These are phyloP conservation scores for Camellia japonica DNA, from an alignment of 148 eudicot genomes.

Conservation along the genomic window DNA sequence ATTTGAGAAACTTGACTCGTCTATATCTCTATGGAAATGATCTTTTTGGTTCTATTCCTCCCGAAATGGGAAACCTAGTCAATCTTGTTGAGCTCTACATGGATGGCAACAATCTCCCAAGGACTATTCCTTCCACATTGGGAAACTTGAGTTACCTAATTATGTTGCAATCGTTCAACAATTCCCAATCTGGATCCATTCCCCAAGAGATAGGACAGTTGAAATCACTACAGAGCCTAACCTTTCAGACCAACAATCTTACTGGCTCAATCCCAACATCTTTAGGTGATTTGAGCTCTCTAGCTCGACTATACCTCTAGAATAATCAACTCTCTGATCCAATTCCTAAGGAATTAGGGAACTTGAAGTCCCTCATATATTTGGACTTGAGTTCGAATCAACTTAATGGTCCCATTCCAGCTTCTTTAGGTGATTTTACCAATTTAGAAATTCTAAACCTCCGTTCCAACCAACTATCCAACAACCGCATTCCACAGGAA, in stretches of 20 bases:
- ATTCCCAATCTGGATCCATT: conserved; percentile 29
- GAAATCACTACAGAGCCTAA: conserved; percentile 22
- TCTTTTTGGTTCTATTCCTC: conserved; percentile 1
- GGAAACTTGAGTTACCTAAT: conserved; percentile 29
- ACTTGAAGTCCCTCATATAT: conserved; percentile 19
- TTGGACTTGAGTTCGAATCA: conserved; percentile 26
- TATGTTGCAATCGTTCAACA: conserved; percentile 25
- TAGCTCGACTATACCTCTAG: conserved; percentile 21
- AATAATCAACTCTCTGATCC: conserved; percentile 26
- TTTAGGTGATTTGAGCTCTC: conserved; percentile 4
- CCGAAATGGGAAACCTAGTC: background rate
- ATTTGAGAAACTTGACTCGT: background rate
- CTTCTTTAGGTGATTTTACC: conserved; percentile 14
- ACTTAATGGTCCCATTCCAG: conserved; percentile 25
- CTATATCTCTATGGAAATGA: background rate
- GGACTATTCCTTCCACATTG: conserved; percentile 33
- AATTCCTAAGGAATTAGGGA: conserved; percentile 28
- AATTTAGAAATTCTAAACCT: conserved; percentile 19
- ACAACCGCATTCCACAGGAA: conserved; percentile 22
- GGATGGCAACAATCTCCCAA: conserved; percentile 25
- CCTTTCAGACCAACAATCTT: conserved; percentile 35
- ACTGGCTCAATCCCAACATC: conserved; percentile 38
- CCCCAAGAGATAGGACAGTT: conserved; percentile 34
- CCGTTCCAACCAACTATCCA: conserved; percentile 20
- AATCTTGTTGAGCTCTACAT: background rate